These are phyloP conservation scores for Phytophthora agathidicida DNA, from an alignment of 352 stramenopile species.

Conservation along the genomic window DNA sequence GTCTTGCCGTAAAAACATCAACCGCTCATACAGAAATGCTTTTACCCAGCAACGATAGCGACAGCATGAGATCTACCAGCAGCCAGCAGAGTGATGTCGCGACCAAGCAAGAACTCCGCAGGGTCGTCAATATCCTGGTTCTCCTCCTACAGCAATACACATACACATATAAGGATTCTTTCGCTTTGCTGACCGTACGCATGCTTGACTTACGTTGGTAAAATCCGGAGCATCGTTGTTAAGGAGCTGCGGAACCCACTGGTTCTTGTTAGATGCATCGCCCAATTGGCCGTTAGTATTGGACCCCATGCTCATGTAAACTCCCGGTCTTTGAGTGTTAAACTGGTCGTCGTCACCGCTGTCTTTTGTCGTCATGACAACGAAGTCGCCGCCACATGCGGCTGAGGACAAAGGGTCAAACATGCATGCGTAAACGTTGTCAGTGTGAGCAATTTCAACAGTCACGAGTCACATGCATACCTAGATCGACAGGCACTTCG, in stretches of 20 bases:
- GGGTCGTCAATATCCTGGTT: slow-evolving; percentile 71
- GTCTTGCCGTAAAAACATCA: background rate
- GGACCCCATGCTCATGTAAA: slow-evolving; percentile 83
- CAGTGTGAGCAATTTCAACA: background rate
- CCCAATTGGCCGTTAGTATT: slow-evolving; percentile 75
- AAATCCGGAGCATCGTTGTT: slow-evolving; percentile 70
- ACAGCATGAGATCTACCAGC: slow-evolving; percentile 66
- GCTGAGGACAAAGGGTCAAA: slow-evolving; percentile 30
- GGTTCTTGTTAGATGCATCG: slow-evolving; percentile 75
- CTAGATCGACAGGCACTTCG: slow-evolving; percentile 71
- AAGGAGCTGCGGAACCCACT: slow-evolving; percentile 81
- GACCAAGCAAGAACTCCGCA: slow-evolving; percentile 72
- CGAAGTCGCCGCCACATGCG: slow-evolving; percentile 68
- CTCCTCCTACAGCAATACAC: slow-evolving; percentile 32
- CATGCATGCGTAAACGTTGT: slow-evolving; percentile 14
- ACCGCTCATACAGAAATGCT: background rate
- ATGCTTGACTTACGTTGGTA: slow-evolving; percentile 51
- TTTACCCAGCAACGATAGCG: slow-evolving; percentile 58
- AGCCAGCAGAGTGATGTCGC: slow-evolving; percentile 64
- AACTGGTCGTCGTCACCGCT: slow-evolving; percentile 76
- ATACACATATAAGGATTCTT: slow-evolving; percentile 1
- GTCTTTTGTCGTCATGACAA: slow-evolving; percentile 73
- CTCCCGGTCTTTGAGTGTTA: slow-evolving; percentile 73
- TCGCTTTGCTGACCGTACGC: background rate
- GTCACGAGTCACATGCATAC: slow-evolving; percentile 30